phyloP scores from a whole-genome alignment of 805 yeast genomes.

The Wickerhamomyces hampshirensis region DNA sequence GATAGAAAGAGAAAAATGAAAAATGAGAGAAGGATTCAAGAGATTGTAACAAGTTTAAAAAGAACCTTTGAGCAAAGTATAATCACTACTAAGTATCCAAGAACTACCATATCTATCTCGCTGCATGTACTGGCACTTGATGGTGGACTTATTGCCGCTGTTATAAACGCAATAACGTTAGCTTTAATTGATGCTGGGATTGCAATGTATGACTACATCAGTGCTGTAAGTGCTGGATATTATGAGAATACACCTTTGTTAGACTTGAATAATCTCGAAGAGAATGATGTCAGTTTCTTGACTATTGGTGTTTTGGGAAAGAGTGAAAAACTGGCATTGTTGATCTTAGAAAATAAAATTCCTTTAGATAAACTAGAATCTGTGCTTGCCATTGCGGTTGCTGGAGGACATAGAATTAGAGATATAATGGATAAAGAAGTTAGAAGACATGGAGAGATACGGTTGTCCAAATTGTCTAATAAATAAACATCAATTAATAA shows the following conservation, averaged over 20 bases:
- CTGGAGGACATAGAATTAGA: slow-evolving; percentile 80
- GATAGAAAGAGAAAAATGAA: slow-evolving; percentile 67
- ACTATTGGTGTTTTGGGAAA: slow-evolving; percentile 85
- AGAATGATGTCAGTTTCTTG: slow-evolving; percentile 71
- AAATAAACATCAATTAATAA: slow-evolving; percentile 7
- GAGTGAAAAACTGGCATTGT: slow-evolving; percentile 69
- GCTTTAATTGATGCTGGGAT: slow-evolving; percentile 95
- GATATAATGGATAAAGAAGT: slow-evolving; percentile 85
- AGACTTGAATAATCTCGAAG: slow-evolving; percentile 81
- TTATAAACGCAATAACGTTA: slow-evolving; percentile 81
- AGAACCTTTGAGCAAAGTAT: slow-evolving; percentile 73
- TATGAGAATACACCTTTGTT: slow-evolving; percentile 74
- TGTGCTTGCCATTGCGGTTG: slow-evolving; percentile 74
- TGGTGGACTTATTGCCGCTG: slow-evolving; percentile 78
- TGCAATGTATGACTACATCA: slow-evolving; percentile 86
- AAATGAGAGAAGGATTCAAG: slow-evolving; percentile 67
- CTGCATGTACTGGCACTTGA: slow-evolving; percentile 83
- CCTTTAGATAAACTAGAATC: slow-evolving; percentile 77
- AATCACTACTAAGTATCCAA: slow-evolving; percentile 68
- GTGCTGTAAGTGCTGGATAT: slow-evolving; percentile 75
- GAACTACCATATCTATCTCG: slow-evolving; percentile 73
- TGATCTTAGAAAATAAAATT: slow-evolving; percentile 77
- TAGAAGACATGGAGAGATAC: slow-evolving; percentile 63
- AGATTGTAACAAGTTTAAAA: slow-evolving; percentile 59
- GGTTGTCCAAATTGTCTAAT: slow-evolving; percentile 40